Evolutionary conservation across 768 basidiomycete genomes (phyloP), one percentile per base, ranked within the genome.

Genomic region (Rhodotorula paludigena): DNA sequence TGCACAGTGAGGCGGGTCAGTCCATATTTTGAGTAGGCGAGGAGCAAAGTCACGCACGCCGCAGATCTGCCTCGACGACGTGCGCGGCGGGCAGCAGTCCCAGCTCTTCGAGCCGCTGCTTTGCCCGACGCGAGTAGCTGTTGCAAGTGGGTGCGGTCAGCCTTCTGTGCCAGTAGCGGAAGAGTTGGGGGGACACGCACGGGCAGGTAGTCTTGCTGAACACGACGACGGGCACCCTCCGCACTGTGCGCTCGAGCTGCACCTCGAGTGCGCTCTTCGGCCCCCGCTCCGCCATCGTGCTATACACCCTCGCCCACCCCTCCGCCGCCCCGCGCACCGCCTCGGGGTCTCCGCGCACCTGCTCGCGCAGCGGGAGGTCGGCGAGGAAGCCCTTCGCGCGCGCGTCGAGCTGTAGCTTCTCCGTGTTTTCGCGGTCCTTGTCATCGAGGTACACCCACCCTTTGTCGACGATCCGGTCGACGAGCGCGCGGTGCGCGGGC

Each of bases 161-260:
- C n/a, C 1, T 2, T 7, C n/a, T n/a, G 18, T 1, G 41, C 18
- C 5, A 20, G 23, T 18, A 38, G 21, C 36, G 25, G 25, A 36
- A 28, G 57, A 6, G 42, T 2, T 2, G 25, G 23, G 18, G 28
- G 23, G 16, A 35, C 5, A 57, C 66, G 30, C 41, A 69, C 68
- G 68, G 62, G 49, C 68, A 69, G 3, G 61, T 63, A 20, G 68
- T 54, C 56, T 64, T 64, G 51, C 62, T 60, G 38, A 69, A 69
- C 28, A 69, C 51, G 6, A 69, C 68, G 12, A 64, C 47, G 20
- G 61, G 61, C 4, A 32, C 48, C 20, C 57, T 42, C 48, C 66
- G 38, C 33, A 63, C 66, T 35, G 45, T 36, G 41, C 38, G 42
- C 49, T 68, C 66, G 25, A 68, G 35, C n/a, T 52, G 42, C 2